phyloP scores from a whole-genome alignment of 345 rosid species.

The Crucihimalaya himalaica region DNA sequence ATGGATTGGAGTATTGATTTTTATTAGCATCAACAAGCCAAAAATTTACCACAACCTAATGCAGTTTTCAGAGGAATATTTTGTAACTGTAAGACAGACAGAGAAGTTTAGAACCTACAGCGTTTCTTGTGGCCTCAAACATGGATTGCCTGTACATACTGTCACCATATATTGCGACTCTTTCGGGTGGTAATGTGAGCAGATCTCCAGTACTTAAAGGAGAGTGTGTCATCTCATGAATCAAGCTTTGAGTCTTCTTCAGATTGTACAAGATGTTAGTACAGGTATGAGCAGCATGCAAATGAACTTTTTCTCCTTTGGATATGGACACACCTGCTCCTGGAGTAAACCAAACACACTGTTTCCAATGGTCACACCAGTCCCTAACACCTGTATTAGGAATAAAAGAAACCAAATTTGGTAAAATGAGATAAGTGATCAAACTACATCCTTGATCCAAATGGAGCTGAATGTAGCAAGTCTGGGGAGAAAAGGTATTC shows the following conservation, averaged over 20 bases:
- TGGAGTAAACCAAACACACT: constrained; percentile 86
- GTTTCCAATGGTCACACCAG: constrained; percentile 99
- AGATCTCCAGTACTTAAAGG: constrained; percentile 43
- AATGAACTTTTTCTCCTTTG: constrained; percentile 54
- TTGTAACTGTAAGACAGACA: constrained; percentile 20
- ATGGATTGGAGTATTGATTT: neutral
- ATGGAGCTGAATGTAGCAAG: neutral
- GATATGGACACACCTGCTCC: constrained; percentile 57
- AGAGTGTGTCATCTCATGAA: constrained; percentile 35
- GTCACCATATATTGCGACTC: constrained; percentile 79
- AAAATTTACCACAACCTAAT: constrained; percentile 2
- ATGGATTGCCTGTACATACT: constrained; percentile 61
- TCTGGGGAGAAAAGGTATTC: constrained; percentile 3
- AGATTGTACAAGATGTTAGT: constrained; percentile 65
- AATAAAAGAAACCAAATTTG: neutral
- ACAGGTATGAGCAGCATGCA: constrained; percentile 68
- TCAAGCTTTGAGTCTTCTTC: constrained; percentile 40
- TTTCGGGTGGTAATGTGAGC: constrained; percentile 70
- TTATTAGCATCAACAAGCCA: constrained; percentile 13
- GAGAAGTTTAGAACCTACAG: constrained; percentile 57
- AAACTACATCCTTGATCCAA: constrained; percentile 3
- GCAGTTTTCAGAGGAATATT: neutral
- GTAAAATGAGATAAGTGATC: constrained; percentile 9
- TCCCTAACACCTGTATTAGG: constrained; percentile 49
- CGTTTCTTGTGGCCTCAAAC: constrained; percentile 55